Percentiles rank a stretch among this genome's conserved stretches.
Conservation (phyloP, 192 early-diverging fungal genomes). For the Coemansia biformis region DNA sequence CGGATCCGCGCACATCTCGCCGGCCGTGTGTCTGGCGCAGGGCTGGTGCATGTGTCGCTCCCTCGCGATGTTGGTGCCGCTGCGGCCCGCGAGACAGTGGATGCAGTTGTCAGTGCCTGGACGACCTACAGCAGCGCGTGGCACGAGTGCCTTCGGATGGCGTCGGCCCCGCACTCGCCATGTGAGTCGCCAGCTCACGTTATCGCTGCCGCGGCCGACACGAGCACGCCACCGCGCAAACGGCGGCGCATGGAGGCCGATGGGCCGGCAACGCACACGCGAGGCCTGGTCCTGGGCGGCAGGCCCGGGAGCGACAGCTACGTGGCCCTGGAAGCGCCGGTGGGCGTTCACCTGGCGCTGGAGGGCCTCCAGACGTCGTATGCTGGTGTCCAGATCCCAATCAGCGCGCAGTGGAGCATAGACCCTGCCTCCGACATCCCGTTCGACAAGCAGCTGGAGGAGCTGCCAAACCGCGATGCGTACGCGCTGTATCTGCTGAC, state of each 20-base stretch:
- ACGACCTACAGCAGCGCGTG: conserved; percentile 13
- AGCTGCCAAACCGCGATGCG: conserved; percentile 22
- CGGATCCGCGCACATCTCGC: conserved; percentile 33
- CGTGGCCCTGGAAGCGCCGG: conserved; percentile 10
- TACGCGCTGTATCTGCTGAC: conserved; percentile 49
- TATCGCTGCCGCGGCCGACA: not conserved
- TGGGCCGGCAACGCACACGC: not conserved
- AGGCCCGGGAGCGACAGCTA: conserved; percentile 17
- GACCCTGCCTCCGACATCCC: conserved; percentile 1
- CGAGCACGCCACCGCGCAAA: conserved; percentile 22
- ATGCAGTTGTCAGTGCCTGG: conserved; percentile 18
- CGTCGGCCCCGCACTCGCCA: conserved; percentile 21
- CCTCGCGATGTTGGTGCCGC: not conserved
- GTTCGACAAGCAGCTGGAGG: conserved; percentile 23
- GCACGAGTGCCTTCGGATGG: conserved; percentile 19
- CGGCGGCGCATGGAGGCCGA: conserved; percentile 10
- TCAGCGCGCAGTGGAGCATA: conserved; percentile 1
- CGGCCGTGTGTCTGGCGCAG: conserved; percentile 14
- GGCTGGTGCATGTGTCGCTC: conserved; percentile 29
- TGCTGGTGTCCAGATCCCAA: conserved; percentile 37
- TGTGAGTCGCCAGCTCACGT: conserved; percentile 11
- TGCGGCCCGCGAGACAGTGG: conserved; percentile 8
- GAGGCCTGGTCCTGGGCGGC: no score
- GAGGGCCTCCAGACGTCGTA: conserved; percentile 35
- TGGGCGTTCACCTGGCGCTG: conserved; percentile 33